Base-by-base conservation (phyloP, 345 rosid species). In the Hevea brasiliensis region DNA sequence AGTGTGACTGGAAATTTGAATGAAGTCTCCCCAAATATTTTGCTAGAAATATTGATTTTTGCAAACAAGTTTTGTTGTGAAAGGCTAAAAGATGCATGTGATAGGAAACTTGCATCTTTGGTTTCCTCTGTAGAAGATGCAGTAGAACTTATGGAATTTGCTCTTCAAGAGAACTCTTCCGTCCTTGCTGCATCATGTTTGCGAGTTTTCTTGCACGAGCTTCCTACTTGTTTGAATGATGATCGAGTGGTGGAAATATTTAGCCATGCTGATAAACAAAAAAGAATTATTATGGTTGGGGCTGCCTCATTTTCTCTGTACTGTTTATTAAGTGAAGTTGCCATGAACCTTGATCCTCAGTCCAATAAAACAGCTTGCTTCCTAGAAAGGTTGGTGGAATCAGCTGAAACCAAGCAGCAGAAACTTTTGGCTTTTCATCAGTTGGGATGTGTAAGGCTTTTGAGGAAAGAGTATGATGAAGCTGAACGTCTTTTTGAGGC, bases 21-120 rank as follows among this genome's bases (percentile, higher is more conserved):
- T 21, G 87, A 86, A 72, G 92, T 86, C 23, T 65, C 87, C 35
- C 86, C 89, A 27, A 65, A 86, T 69, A 87, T 87, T 77, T 75
- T 95, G 84, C 75, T 91, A 84, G 99, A 95, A 79, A 89, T 92
- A 53, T 82, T 92, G 73, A 77, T 87, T 56, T 95, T 95, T 56
- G 94, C 98, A n/a, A 91, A 92, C 77, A 91, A 88, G 75, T 95
- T 92, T 73, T 95, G 99, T 71, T 95, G 99, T 8, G 98, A 92
- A 84, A 84, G 65, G 35, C 96, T 95, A 32, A 95, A 91, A 85
- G 96, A 91, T 76, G 87, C 84, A 21, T 92, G 98, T 67, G 99
- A 87, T 68, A 88, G 97, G 78, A 89, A 87, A 74, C 88, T 95
- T 29, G 96, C 98, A 18, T 87, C 86, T 50, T 76, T 88, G 51